Evolutionary conservation across 164 flowering plant genomes (phyloP).

Genomic region (Nymphaea thermarum): DNA sequence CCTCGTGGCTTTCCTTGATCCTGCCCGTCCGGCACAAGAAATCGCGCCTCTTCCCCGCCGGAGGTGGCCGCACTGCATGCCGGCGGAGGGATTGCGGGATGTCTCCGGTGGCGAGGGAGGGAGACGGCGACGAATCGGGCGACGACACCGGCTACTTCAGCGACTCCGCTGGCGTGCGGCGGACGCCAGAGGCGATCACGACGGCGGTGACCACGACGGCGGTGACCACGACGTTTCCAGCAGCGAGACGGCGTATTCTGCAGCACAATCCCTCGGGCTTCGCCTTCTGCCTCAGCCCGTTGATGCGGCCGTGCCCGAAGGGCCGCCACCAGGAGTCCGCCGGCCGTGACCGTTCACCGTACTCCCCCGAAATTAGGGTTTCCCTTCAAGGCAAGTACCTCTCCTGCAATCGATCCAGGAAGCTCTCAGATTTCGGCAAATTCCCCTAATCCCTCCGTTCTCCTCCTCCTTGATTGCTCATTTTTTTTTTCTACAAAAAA

Average conservation of each 20-base stretch:
- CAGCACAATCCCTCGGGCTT: neutral
- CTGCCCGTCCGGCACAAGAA: slow-evolving; percentile 1
- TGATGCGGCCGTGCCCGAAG: neutral
- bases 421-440: neutral
- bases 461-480: neutral
- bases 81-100: neutral
- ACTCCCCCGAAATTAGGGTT: neutral
- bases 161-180: neutral
- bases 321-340: neutral
- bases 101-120: neutral
- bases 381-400: neutral
- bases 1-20: neutral
- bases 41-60: neutral
- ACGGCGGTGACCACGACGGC: neutral
- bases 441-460: neutral
- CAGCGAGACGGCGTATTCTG: neutral
- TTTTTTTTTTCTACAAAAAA: neutral
- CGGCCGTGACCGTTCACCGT: neutral
- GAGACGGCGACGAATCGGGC: neutral
- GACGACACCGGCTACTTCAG: neutral
- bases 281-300: neutral
- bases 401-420: neutral
- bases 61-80: neutral
- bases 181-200: neutral
- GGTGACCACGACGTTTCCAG: neutral